Evolutionary conservation across 805 yeast genomes (phyloP), one percentile per base, ranked within the genome.

Genomic region (Starmerella roubikii): DNA sequence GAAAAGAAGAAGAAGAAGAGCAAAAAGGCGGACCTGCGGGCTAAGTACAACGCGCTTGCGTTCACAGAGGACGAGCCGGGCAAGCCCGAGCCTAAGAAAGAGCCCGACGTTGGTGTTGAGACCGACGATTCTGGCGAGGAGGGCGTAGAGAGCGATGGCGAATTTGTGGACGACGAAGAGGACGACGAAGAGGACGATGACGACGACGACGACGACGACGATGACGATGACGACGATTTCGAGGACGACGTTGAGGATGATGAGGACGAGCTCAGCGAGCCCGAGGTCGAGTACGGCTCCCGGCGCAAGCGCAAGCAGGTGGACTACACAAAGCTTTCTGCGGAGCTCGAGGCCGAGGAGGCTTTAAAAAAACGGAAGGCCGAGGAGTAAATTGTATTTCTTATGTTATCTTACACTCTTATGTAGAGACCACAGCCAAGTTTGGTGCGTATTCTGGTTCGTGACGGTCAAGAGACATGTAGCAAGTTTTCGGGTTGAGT

Each of bases 291-390:
- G 48, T 68, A 78, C n/a, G 60, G 60, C 15, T 62, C 93, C 61
- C 80, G 95, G 66, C 85, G 95, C 7, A 72, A 96, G 50, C 93
- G 95, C 13, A 79, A 76, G 54, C 79, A 78, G 16, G 78, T 86
- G 50, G 95, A 85, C 60, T 85, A 79, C 58, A 67, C 74, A 41
- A 78, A 81, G 60, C 84, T 93, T 13, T 81, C 84, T 17, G 79
- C 73, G 49, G 72, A 80, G 54, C 60, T 82, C 51, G 74, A 71
- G 38, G 62, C 61, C 35, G 77, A 72, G 41, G 64, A 63, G 30
- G 33, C 27, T 5, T 28, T 12, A 21, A 31, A 30, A 16, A 22
- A 22, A 15, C 20, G 6, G 13, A 33, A 33, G 20, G 9, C 7
- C 7, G n/a, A 33, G 19, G 12, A 33, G n/a, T n/a, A n/a, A n/a